Conservation (phyloP, 2,329 filamentous ascomycete genomes). For the Fusarium dlaminii region DNA sequence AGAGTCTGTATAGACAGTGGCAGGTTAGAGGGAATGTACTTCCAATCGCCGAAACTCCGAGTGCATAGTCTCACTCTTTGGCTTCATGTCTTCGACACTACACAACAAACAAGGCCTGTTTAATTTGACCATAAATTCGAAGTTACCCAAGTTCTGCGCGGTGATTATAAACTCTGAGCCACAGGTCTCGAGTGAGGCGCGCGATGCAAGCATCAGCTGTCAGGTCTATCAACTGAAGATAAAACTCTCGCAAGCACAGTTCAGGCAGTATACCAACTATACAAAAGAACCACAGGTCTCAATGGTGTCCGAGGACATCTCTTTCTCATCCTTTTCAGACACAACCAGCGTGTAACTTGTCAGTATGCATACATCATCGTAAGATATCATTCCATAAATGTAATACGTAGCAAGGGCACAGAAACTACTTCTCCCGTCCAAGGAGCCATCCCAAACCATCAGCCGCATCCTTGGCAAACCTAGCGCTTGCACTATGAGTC, state of each 20-base stretch:
- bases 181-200: too few species aligned
- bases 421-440: not conserved
- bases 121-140: fast-evolving
- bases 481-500: not conserved
- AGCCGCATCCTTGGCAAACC: not conserved
- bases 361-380: fast-evolving
- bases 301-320: too few species aligned
- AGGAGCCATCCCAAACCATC: not conserved
- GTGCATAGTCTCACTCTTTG: not conserved
- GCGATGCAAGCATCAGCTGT: too few species aligned
- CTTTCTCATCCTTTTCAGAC: not conserved
- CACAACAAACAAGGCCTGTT: too few species aligned
- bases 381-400: fast-evolving
- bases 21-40: not conserved
- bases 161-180: not conserved
- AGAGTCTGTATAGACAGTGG: fast-evolving
- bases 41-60: not conserved
- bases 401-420: fast-evolving
- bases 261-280: too few species aligned
- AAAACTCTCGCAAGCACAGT: too few species aligned
- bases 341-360: fast-evolving
- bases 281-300: too few species aligned
- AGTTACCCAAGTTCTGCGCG: fast-evolving
- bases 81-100: not conserved
- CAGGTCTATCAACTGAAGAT: too few species aligned